These are phyloP conservation scores for Chamaecyparis obtusa DNA, from an alignment of 75 land plant species.

Conservation along the genomic window DNA sequence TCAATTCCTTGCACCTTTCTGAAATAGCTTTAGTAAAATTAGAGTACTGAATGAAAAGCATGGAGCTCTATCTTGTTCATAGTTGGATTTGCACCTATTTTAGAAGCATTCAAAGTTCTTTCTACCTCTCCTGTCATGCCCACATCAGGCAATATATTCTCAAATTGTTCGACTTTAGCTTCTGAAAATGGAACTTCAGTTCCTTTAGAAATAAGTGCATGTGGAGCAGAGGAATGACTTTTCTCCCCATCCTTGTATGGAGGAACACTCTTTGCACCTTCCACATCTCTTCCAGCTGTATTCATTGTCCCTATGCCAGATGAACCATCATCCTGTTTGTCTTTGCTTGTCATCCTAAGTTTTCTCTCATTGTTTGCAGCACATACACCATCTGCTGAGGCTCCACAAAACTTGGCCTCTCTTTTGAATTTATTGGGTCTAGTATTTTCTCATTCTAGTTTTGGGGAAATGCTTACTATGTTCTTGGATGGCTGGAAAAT, in stretches of 20 bases:
- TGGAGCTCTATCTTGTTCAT: not conserved
- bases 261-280: not conserved
- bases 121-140: not conserved
- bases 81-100: not conserved
- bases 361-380: not conserved
- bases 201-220: not conserved
- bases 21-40: not conserved
- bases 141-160: not conserved
- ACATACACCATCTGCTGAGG: not conserved
- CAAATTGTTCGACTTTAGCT: not conserved
- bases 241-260: not conserved
- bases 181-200: not conserved
- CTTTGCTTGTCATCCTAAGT: not conserved
- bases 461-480: not conserved
- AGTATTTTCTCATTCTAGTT: not conserved
- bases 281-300: not conserved
- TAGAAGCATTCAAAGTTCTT: not conserved
- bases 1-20: not conserved
- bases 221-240: not conserved
- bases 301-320: not conserved
- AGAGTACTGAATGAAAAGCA: constrained; percentile 9
- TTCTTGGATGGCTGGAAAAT: not conserved
- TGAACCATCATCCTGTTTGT: not conserved
- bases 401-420: no score
- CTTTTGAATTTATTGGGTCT: not conserved